Evolutionary conservation across 73 alveolate species (phyloP).

Genomic region (Stentor roeselii): DNA sequence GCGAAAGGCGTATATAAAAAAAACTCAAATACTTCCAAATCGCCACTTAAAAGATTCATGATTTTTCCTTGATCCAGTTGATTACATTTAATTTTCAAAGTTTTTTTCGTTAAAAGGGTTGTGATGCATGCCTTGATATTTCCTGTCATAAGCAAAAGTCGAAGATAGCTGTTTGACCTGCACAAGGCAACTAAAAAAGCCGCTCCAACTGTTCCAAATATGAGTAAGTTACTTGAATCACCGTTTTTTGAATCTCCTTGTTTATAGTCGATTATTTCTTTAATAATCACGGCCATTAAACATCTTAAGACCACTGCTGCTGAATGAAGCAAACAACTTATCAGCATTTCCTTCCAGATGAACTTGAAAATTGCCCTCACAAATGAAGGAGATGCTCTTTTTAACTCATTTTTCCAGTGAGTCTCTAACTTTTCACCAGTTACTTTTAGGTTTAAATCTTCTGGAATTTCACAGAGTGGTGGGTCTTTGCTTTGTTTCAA

Average conservation of each 20-base stretch:
- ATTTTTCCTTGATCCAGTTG: not conserved
- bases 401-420: not conserved
- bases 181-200: not conserved
- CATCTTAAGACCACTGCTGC: not conserved
- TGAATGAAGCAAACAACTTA: not conserved
- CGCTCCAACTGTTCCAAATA: not conserved
- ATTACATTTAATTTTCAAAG: no score
- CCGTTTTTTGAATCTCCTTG: not conserved
- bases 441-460: no score
- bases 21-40: not conserved
- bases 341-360: not conserved
- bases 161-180: not conserved
- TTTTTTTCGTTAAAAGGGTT: no score
- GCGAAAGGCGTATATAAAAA: not conserved
- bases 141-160: no score
- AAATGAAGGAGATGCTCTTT: not conserved
- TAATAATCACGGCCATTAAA: not conserved
- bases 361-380: not conserved
- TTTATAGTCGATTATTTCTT: not conserved
- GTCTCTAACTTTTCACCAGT: constrained; percentile 24
- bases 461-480: no score
- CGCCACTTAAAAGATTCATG: not conserved
- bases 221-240: not conserved
- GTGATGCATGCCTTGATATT: no score
- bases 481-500: no score